Evolutionary conservation across 1,284 basidiomycete species (phyloP).

Genomic region (Vanrija sp.): DNA sequence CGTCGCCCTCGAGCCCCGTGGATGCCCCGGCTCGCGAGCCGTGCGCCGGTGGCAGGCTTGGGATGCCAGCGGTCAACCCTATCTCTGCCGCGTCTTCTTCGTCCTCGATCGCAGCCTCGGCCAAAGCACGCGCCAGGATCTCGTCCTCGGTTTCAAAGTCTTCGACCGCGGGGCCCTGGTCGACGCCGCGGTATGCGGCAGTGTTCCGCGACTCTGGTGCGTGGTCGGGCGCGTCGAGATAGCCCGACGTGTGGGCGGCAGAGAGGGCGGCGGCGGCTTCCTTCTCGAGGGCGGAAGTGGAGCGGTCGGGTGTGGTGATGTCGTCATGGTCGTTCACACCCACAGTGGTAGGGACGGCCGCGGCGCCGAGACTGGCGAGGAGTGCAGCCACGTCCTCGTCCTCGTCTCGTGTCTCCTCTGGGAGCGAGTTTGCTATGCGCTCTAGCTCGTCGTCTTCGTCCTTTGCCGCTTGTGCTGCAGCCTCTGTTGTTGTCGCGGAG

Average conservation of each 20-base stretch:
- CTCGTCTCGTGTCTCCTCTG: neutral
- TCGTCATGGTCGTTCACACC: neutral
- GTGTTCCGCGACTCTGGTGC: neutral
- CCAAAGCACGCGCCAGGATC: constrained; percentile 19
- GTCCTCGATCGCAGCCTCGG: neutral
- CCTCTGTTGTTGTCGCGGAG: neutral
- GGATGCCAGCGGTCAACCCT: too few relatives aligned
- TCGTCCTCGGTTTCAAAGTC: constrained; percentile 32
- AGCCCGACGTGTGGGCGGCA: neutral
- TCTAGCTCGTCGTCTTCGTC: constrained; percentile 26
- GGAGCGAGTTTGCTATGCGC: constrained; percentile 21
- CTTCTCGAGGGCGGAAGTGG: constrained; percentile 4
- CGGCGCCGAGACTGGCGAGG: constrained; percentile 13
- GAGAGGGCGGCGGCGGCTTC: constrained; percentile 14
- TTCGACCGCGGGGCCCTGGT: constrained; percentile 2
- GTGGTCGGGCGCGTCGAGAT: neutral
- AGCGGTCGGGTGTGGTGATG: too few relatives aligned
- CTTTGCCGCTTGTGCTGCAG: constrained; percentile 8
- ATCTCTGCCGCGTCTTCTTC: neutral
- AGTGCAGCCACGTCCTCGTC: constrained; percentile 17
- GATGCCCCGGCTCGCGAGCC: neutral
- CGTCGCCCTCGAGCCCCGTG: constrained; percentile 2
- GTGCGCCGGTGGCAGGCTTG: neutral
- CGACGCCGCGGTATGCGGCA: neutral
- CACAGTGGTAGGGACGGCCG: neutral